Evolutionary conservation across 352 stramenopile genomes (phyloP).

Genomic region (Globisporangium irregulare): DNA sequence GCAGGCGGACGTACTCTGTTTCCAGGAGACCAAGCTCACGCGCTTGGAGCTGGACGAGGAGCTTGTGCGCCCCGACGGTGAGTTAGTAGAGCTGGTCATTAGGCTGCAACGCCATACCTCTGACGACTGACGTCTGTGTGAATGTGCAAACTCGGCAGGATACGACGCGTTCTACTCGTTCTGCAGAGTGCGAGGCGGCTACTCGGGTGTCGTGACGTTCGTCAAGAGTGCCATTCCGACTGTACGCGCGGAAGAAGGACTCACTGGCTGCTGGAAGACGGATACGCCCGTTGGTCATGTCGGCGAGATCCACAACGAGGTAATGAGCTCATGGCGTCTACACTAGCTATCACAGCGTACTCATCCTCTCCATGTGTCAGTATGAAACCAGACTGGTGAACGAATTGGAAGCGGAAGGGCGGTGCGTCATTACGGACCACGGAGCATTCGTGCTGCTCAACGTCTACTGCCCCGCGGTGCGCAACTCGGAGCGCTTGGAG

Average conservation of each 20-base stretch:
- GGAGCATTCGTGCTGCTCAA: slow-evolving; percentile 88
- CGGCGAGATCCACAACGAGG: slow-evolving; percentile 45
- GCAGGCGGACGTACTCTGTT: slow-evolving; percentile 70
- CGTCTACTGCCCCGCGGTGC: slow-evolving; percentile 82
- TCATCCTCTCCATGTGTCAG: slow-evolving; percentile 16
- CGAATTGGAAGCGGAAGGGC: slow-evolving; percentile 75
- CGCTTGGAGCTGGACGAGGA: slow-evolving; percentile 79
- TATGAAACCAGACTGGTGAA: slow-evolving; percentile 50
- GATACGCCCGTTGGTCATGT: slow-evolving; percentile 57
- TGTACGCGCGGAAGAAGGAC: slow-evolving; percentile 64
- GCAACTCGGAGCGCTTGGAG: slow-evolving; percentile 65
- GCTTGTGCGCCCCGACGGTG: slow-evolving; percentile 59
- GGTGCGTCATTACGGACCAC: slow-evolving; percentile 87
- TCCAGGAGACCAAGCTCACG: slow-evolving; percentile 88
- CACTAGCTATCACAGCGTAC: background rate
- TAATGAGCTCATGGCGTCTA: slow-evolving; percentile 9
- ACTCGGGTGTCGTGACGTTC: slow-evolving; percentile 82
- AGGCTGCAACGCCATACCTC: background rate
- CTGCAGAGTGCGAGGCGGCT: slow-evolving; percentile 55
- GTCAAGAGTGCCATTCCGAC: slow-evolving; percentile 47
- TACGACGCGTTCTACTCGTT: slow-evolving; percentile 88
- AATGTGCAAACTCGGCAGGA: slow-evolving; percentile 24
- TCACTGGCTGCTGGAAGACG: slow-evolving; percentile 58
- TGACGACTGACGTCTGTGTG: background rate
- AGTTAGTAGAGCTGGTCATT: background rate